Base-by-base conservation (phyloP, 768 basidiomycete genomes). In the Pleurotus eryngii region DNA sequence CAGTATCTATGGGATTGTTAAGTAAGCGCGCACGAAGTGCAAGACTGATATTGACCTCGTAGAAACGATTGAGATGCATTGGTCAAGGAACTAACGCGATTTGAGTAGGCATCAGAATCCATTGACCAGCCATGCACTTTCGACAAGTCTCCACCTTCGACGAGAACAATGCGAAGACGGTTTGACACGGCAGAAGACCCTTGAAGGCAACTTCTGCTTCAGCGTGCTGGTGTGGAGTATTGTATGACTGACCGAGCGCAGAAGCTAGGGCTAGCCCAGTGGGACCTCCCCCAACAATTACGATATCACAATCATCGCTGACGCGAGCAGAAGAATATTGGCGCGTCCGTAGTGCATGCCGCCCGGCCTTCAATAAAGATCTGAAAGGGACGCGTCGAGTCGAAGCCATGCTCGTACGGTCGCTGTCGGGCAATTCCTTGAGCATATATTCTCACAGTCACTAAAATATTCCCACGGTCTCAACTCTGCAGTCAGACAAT, bases 251-350 rank as follows among this genome's bases (percentile, higher is more conserved):
- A 96, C 95, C 82, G 5, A 99, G 77, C 35, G 93, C 92, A 66
- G 84, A 85, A 3, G 94, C 95, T 37, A 99, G 74, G 11, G 95
- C 90, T 40, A 99, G 79, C 3, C 97, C 97, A 3, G 84, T 92
- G 22, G 93, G 95, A 1, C 95, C 96, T 24, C 92, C 97, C 15
- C 97, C 96, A 22, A 98, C 92, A 63, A 98, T 90, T 18, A 96
- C 91, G 35, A 98, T 80, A 68, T 98, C 97, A 61, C 81, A 86
- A 38, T 90, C 81, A 58, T 82, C 74, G 24, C 69, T 55, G n/a
- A 45, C 18, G 18, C 24, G 51, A 14, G 12, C 54, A 15, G 30
- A 48, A 4, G 30, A 35, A 47, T 57, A 46, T 37, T 27, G 30
- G 26, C 55, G 55, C 24, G 43, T 27, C n/a, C 46, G 24, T n/a